Base-by-base conservation (phyloP, 2,329 filamentous ascomycete species). In the Penicillium crustosum region DNA sequence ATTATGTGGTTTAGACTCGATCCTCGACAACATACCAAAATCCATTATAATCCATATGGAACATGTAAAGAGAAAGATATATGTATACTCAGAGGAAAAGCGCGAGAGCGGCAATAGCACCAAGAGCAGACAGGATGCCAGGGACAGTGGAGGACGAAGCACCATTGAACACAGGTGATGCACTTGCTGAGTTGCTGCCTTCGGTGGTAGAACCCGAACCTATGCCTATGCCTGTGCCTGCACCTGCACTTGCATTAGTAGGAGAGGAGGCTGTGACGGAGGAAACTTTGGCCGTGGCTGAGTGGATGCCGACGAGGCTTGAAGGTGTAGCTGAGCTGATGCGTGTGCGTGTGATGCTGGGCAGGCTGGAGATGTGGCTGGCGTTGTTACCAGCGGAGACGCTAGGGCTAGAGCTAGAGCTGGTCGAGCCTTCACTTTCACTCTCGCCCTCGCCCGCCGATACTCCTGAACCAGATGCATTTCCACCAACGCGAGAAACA, bases 141-240 rank as follows among this genome's bases (percentile, higher is more conserved):
- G 49, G 48, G 21, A 36, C 23, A 27, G 49, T 39, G 8, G 31
- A 45, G 19, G 43, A 31, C 8, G 49, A 49, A 35, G 35, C 55
- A 42, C 49, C 27, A 9, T 53, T 57, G 36, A 57, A 48, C 17
- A 21, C n/a, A 13, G 55, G 49, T 7, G 55, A 42, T 21, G 25
- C 29, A 21, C n/a, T 44, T 21, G 53, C 29, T 36, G 49, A 19
- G 41, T 13, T 36, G n/a, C 29, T 41, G 38, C 21, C 39, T 15
- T 27, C 49, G 15, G 49, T 57, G 12, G n/a, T 51, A 19, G 48
- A n/a, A 7, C 47, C 23, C n/a, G 39, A 38, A 10, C 31, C 10
- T 19, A 35, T 39, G 12, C 17, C 19, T 12, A 29, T 17, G 15
- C 17, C 21, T 7, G 39, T 13, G 2, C 21, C 27, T 43, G 21